These are phyloP conservation scores for Saccharomyces hybrid DNA, from an alignment of 1,139 yeast species.

Conservation along the genomic window DNA sequence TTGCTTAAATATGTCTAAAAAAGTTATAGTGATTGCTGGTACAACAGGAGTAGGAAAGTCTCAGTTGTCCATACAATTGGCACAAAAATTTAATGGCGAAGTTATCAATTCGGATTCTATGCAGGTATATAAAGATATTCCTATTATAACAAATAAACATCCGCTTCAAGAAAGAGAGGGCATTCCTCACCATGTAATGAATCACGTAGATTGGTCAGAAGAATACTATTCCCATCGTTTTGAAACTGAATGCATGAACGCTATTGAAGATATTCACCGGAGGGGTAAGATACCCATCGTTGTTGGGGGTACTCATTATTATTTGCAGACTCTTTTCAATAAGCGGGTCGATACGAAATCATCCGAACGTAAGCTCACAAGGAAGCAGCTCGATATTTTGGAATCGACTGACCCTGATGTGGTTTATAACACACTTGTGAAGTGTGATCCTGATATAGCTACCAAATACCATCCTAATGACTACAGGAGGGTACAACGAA, in stretches of 20 bases:
- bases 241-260: constrained; percentile 54
- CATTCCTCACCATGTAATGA: constrained; percentile 77
- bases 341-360: constrained; percentile 20
- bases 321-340: constrained; percentile 67
- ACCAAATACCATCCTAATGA: constrained; percentile 90
- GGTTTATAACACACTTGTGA: constrained; percentile 42
- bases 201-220: constrained; percentile 72
- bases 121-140: constrained; percentile 78
- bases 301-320: constrained; percentile 96
- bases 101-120: constrained; percentile 93
- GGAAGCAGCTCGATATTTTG: constrained; percentile 42
- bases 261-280: constrained; percentile 53
- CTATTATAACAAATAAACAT: constrained; percentile 84
- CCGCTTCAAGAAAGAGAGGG: constrained; percentile 71
- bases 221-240: constrained; percentile 82
- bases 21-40: constrained; percentile 70
- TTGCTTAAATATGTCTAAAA: constrained; percentile 8
- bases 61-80: constrained; percentile 68
- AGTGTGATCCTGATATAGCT: constrained; percentile 65
- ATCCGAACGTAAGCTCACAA: constrained; percentile 27
- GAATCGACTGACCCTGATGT: constrained; percentile 48
- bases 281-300: constrained; percentile 75
- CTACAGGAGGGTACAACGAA: constrained; percentile 65
- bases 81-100: constrained; percentile 74
- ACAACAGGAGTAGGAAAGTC: constrained; percentile 99